These are phyloP conservation scores for Podospora pseudopauciseta DNA, from an alignment of 495 filamentous ascomycete genomes.

Conservation along the genomic window DNA sequence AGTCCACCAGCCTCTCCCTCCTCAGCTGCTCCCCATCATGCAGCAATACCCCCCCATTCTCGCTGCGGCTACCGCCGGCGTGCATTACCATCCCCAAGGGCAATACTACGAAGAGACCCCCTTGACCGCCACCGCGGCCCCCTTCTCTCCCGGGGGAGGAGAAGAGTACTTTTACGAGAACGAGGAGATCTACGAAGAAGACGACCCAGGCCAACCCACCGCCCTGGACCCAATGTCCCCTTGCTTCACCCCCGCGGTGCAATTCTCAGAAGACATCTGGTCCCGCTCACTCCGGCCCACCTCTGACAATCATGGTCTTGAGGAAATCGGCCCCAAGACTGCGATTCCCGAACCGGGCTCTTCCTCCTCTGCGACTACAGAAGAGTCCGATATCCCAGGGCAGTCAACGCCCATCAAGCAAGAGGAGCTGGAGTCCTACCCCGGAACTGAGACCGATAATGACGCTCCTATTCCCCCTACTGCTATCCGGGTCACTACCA, in stretches of 20 bases:
- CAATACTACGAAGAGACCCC: neutral
- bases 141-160: neutral
- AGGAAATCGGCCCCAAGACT: neutral
- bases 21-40: neutral
- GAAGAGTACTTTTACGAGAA: neutral
- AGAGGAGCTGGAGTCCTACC: neutral
- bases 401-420: neutral
- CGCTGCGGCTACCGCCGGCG: neutral
- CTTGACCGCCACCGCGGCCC: neutral
- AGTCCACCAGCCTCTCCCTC: slow-evolving; percentile 24
- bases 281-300: neutral
- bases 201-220: neutral
- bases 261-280: slow-evolving; percentile 23
- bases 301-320: neutral
- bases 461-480: neutral
- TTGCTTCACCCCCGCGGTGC: neutral
- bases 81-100: neutral
- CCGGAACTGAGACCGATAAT: neutral
- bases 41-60: slow-evolving; percentile 1
- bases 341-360: neutral
- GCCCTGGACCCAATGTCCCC: slow-evolving; percentile 5
- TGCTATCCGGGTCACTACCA: neutral
- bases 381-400: neutral
- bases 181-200: neutral
- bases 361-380: neutral